Percentiles rank a stretch among this genome's conserved stretches.
Conservation (phyloP, 495 filamentous ascomycete species). For the Podospora fimiseda region DNA sequence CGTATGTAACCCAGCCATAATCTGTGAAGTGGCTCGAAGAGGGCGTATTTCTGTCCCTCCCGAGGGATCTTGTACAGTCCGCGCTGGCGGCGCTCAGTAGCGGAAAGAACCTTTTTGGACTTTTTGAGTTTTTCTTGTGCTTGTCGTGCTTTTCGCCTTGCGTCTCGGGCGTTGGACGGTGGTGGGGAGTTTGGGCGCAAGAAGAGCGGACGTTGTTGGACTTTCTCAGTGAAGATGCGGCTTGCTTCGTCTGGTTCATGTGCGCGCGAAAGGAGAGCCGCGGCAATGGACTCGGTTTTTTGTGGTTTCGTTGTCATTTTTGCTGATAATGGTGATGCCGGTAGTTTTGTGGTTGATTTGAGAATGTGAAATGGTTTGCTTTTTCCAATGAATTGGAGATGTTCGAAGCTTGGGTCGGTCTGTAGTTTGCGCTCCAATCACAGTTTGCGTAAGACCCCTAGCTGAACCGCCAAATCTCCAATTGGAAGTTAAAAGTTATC, state of each 20-base stretch:
- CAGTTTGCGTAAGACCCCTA: no score
- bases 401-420: no score
- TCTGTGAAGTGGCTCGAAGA: constrained; percentile 68
- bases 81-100: constrained; percentile 66
- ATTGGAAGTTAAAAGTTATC: no score
- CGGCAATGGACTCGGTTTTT: constrained; percentile 46
- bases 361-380: no score
- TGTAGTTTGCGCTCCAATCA: no score
- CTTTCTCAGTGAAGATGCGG: constrained; percentile 70
- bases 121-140: constrained; percentile 52
- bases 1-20: constrained; percentile 83
- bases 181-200: constrained; percentile 66
- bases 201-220: constrained; percentile 75
- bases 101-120: constrained; percentile 64
- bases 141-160: constrained; percentile 50
- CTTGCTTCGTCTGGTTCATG: constrained; percentile 63
- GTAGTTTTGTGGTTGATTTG: no score
- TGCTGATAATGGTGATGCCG: no score
- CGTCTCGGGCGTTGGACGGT: constrained; percentile 56
- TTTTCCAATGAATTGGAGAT: no score
- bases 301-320: no score
- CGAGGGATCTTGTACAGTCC: constrained; percentile 68
- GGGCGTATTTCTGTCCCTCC: constrained; percentile 59
- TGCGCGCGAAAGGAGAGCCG: constrained; percentile 63
- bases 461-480: no score